Evolutionary conservation across 2,329 filamentous ascomycete species (phyloP).

Genomic region (Bisporella sp.): DNA sequence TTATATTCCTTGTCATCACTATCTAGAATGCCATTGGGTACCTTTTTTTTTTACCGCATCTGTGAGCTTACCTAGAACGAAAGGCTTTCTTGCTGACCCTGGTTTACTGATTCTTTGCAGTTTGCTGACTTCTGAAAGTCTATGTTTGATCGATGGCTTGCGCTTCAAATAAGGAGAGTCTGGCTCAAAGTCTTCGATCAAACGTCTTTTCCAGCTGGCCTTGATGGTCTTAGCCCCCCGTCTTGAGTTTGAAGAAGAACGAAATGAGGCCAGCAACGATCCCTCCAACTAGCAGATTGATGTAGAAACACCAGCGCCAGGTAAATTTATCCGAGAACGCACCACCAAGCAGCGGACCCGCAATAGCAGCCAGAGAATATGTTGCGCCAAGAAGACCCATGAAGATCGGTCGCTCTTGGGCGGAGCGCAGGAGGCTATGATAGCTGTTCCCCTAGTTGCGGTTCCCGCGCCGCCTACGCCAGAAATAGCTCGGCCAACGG

Average conservation of each 20-base stretch:
- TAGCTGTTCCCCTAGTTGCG: constrained; percentile 25
- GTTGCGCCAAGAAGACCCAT: constrained; percentile 21
- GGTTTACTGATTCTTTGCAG: too few species aligned
- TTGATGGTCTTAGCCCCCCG: constrained; percentile 19
- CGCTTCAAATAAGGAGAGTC: too few species aligned
- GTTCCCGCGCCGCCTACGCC: constrained; percentile 21
- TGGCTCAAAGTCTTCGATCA: too few species aligned
- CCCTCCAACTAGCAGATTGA: constrained; percentile 33
- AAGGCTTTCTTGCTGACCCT: too few species aligned
- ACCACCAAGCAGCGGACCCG: constrained; percentile 27
- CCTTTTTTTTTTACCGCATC: too few species aligned
- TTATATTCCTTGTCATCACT: too few species aligned
- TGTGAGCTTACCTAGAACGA: too few species aligned
- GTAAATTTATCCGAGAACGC: constrained; percentile 28
- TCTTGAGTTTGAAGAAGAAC: constrained; percentile 25
- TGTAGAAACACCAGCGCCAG: constrained; percentile 28
- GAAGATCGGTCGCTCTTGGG: constrained; percentile 9
- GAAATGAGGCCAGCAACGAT: constrained; percentile 28
- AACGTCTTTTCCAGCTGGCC: not conserved
- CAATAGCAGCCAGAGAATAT: constrained; percentile 13
- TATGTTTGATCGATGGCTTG: too few species aligned
- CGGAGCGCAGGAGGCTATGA: constrained; percentile 16
- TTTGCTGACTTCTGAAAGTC: too few species aligned
- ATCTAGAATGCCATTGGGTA: too few species aligned
- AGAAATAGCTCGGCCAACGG: constrained; percentile 24